Base-by-base conservation (phyloP, 2,329 filamentous ascomycete genomes). In the Verticillium dahliae region DNA sequence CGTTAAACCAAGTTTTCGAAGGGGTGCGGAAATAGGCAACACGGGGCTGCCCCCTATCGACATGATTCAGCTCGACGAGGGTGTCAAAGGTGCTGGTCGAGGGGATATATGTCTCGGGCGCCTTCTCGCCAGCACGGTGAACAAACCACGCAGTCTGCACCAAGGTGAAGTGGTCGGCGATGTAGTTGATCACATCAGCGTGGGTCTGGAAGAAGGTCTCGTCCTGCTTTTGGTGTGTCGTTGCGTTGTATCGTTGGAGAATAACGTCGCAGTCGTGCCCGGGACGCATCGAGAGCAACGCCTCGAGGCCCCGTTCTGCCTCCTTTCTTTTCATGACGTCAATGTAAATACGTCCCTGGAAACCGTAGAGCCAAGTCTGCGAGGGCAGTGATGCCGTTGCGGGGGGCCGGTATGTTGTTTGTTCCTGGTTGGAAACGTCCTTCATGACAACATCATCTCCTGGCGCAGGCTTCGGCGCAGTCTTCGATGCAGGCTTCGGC, bases 311-410 rank as follows among this genome's bases (percentile, higher is more conserved):
- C 13, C 3, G 9, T 11, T 56, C 14, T 13, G 54, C 31, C 7
- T 33, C 27, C 15, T 56, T 15, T 34, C 54, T 33, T 15, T 6
- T 15, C 27, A 55, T 34, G 4, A 67, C 64, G 14, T 66, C 55
- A 6, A 73, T 67, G 4, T 67, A 66, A 2, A 74, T 60, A 3
- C 59, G 60, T 10, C 73, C 86, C 2, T 72, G 68, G 55, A 61
- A 65, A 1, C 73, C 69, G 15, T 69, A 69, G 1, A 74, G 31
- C 27, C 45, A 50, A n/a, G 45, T 50, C 11, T 10, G n/a, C 9
- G 45, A 22, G 45, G 15, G n/a, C 3, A n/a, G n/a, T 1, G 3
- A 10, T 9, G n/a, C 45, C 11, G 11, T 22, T 22, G 7, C 9
- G 13, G 35, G 9, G 35, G 39, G 39, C 39, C 11, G 39, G 11